Evolutionary conservation across 2,329 filamentous ascomycete genomes (phyloP).

Genomic region (Colletotrichum limetticola): DNA sequence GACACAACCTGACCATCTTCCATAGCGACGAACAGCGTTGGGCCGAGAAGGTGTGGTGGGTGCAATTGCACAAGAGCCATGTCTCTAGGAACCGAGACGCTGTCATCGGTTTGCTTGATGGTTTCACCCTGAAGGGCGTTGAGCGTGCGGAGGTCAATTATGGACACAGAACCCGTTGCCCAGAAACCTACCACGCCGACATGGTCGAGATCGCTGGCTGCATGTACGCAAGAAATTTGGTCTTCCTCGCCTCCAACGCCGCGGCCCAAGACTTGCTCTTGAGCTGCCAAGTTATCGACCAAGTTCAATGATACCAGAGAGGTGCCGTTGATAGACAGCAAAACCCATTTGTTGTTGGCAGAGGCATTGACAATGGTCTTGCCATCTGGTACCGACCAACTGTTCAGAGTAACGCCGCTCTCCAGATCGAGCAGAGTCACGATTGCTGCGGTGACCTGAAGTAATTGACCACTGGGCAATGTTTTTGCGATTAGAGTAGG

Average conservation of each 20-base stretch:
- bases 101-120: constrained; percentile 69
- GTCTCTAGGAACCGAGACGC: constrained; percentile 83
- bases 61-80: constrained; percentile 84
- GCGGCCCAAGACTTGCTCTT: constrained; percentile 69
- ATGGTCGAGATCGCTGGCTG: constrained; percentile 70
- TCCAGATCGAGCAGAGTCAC: constrained; percentile 31
- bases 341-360: constrained; percentile 74
- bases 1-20: constrained; percentile 92
- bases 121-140: constrained; percentile 72
- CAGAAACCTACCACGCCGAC: constrained; percentile 89
- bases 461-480: constrained; percentile 43
- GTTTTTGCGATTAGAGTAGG: constrained; percentile 79
- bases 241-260: constrained; percentile 57
- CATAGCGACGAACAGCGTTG: constrained; percentile 89
- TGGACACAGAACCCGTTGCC: constrained; percentile 80
- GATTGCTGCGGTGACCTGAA: constrained; percentile 30
- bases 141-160: constrained; percentile 76
- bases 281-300: constrained; percentile 64
- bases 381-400: constrained; percentile 43
- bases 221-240: constrained; percentile 87
- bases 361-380: constrained; percentile 81
- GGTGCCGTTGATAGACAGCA: constrained; percentile 83
- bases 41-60: constrained; percentile 63
- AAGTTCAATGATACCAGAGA: constrained; percentile 76
- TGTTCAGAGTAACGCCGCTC: constrained; percentile 33